Conservation (phyloP, 2,329 filamentous ascomycete species). For the Gremmenia infestans region DNA sequence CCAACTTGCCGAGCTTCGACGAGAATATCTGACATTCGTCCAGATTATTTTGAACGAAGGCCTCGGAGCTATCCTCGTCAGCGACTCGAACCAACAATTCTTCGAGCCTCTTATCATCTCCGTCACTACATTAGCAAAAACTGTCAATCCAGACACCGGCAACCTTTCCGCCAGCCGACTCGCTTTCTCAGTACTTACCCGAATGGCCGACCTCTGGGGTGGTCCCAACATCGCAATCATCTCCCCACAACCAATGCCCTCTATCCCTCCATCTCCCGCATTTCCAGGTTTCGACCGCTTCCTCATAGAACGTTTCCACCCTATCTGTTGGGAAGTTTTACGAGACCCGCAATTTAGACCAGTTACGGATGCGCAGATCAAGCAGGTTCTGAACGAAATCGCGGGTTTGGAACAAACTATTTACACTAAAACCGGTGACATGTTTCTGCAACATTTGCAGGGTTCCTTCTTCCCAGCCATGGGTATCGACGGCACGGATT, state of each 20-base stretch:
- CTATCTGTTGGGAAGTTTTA: constrained; percentile 84
- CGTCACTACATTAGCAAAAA: constrained; percentile 77
- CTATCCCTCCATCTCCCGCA: constrained; percentile 47
- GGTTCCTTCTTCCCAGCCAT: constrained; percentile 58
- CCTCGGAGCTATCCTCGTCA: constrained; percentile 82
- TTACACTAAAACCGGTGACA: constrained; percentile 80
- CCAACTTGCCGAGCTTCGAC: constrained; percentile 81
- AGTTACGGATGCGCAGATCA: constrained; percentile 76
- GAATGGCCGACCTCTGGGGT: constrained; percentile 86
- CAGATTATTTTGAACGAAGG: constrained; percentile 88
- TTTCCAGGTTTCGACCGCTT: constrained; percentile 91
- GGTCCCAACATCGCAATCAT: constrained; percentile 69
- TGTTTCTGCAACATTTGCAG: constrained; percentile 68
- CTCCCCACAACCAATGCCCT: constrained; percentile 44
- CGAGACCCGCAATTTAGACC: constrained; percentile 74
- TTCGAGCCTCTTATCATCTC: constrained; percentile 86
- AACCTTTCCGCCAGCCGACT: constrained; percentile 60
- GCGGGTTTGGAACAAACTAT: constrained; percentile 83
- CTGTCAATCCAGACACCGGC: constrained; percentile 55
- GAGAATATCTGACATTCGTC: constrained; percentile 93
- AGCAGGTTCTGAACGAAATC: constrained; percentile 83
- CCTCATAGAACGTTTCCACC: constrained; percentile 83
- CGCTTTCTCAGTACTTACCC: constrained; percentile 75
- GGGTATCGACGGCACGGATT: constrained; percentile 57
- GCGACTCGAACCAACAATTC: constrained; percentile 79